These are phyloP conservation scores for Telopea speciosissima DNA, from an alignment of 177 flowering plant genomes.

Conservation along the genomic window DNA sequence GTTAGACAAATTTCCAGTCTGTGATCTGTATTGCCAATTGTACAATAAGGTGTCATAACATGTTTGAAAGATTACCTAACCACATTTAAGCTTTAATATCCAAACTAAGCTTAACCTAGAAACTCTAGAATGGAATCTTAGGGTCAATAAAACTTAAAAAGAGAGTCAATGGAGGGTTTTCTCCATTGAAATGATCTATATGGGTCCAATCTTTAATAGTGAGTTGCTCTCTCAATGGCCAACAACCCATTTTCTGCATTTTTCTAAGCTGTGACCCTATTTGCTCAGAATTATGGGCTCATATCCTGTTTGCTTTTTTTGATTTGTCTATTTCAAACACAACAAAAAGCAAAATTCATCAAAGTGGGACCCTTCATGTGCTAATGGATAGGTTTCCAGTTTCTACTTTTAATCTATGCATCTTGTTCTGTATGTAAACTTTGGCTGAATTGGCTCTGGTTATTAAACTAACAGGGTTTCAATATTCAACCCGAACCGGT, in stretches of 20 bases:
- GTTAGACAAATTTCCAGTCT: conserved; percentile 1
- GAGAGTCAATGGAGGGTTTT: no score
- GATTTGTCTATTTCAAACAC: neutral
- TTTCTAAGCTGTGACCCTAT: conserved; percentile 2
- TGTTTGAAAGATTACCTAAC: neutral
- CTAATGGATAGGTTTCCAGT: neutral
- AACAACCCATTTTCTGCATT: conserved; percentile 11
- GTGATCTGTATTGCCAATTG: neutral
- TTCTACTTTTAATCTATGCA: neutral
- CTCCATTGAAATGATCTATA: neutral
- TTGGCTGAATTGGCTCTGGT: no score
- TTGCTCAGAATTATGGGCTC: conserved; percentile 10
- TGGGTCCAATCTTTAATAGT: neutral
- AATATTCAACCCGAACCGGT: no score
- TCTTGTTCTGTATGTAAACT: no score
- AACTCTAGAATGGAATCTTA: neutral
- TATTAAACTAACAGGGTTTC: no score
- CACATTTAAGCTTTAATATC: neutral
- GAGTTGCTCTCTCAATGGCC: conserved; percentile 9
- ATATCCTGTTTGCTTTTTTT: conserved; percentile 1
- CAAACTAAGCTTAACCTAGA: neutral
- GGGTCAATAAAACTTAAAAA: neutral
- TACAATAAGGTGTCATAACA: neutral
- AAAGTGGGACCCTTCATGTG: neutral
- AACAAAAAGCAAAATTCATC: conserved; percentile 3